Conservation (phyloP, 2,329 filamentous ascomycete species). For the Ascochyta koolunga region DNA sequence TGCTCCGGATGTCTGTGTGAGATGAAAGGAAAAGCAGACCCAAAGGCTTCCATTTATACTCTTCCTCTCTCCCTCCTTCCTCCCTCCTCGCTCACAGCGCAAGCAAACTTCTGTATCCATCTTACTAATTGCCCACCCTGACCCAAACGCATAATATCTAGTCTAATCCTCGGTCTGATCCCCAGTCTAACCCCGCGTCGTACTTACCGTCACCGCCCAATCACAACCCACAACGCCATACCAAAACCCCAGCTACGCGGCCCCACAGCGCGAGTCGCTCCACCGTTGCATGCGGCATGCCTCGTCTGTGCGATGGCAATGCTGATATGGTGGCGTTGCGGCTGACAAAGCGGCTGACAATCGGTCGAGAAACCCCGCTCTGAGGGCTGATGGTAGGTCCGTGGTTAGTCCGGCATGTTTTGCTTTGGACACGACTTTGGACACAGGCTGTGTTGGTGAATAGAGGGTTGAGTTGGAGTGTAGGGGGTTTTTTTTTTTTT, state of each 20-base stretch:
- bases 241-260: background rate
- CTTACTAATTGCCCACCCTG: background rate
- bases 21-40: too few species aligned
- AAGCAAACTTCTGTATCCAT: background rate
- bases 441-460: background rate
- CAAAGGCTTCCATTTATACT: too few species aligned
- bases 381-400: background rate
- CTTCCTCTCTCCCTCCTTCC: too few species aligned
- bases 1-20: too few species aligned
- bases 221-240: background rate
- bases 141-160: background rate
- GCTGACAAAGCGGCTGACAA: conserved; percentile 5
- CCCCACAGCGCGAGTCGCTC: background rate
- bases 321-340: background rate
- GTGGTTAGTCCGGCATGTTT: background rate
- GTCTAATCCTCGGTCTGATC: too few species aligned
- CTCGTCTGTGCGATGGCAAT: background rate
- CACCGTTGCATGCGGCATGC: background rate
- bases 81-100: too few species aligned
- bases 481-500: too few species aligned
- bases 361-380: background rate
- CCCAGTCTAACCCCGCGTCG: background rate
- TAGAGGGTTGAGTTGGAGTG: too few species aligned
- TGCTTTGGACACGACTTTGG: background rate
- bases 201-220: background rate